A percentile compares a stretch with the other conserved stretches of the same genome.
These are phyloP conservation scores for Lasiosphaeria miniovina DNA, from an alignment of 495 filamentous ascomycete genomes.

Conservation along the genomic window DNA sequence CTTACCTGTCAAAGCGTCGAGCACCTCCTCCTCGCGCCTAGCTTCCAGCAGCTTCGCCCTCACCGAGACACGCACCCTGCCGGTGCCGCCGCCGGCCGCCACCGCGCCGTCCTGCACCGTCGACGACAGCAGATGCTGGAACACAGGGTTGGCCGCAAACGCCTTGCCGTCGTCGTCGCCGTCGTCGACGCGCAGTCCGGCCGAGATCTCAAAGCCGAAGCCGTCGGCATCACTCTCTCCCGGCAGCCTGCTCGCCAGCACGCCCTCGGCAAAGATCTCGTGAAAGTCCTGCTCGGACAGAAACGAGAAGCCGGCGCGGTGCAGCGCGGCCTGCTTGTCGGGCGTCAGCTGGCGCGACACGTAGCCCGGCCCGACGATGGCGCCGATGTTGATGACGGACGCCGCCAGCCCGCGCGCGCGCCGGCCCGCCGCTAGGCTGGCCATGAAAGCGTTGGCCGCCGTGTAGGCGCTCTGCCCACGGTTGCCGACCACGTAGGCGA, in stretches of 20 bases:
- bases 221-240: neutral
- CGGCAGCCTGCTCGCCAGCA: slow-evolving; percentile 2
- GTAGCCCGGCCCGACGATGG: slow-evolving; percentile 48
- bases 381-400: slow-evolving; percentile 45
- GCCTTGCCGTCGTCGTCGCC: slow-evolving; percentile 2
- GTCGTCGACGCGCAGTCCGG: neutral
- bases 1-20: slow-evolving; percentile 2
- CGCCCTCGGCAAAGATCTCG: slow-evolving; percentile 17
- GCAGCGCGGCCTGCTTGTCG: slow-evolving; percentile 32
- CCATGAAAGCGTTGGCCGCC: slow-evolving; percentile 58
- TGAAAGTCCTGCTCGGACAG: slow-evolving; percentile 24
- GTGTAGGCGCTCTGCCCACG: slow-evolving; percentile 57
- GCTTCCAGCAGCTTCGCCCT: slow-evolving; percentile 9
- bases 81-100: neutral
- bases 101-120: neutral
- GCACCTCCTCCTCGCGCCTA: slow-evolving; percentile 5
- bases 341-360: slow-evolving; percentile 25
- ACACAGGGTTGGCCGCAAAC: slow-evolving; percentile 7
- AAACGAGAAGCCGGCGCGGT: slow-evolving; percentile 37
- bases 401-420: slow-evolving; percentile 34
- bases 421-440: slow-evolving; percentile 34
- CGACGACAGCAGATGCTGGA: slow-evolving; percentile 10
- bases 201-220: slow-evolving; percentile 5
- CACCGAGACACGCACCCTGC: slow-evolving; percentile 1
- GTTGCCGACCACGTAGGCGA: slow-evolving; percentile 45